A percentile compares a stretch with the other conserved stretches of the same genome.
phyloP scores from a whole-genome alignment of 2,329 filamentous ascomycete genomes.

The Pestalotiopsis sp. region DNA sequence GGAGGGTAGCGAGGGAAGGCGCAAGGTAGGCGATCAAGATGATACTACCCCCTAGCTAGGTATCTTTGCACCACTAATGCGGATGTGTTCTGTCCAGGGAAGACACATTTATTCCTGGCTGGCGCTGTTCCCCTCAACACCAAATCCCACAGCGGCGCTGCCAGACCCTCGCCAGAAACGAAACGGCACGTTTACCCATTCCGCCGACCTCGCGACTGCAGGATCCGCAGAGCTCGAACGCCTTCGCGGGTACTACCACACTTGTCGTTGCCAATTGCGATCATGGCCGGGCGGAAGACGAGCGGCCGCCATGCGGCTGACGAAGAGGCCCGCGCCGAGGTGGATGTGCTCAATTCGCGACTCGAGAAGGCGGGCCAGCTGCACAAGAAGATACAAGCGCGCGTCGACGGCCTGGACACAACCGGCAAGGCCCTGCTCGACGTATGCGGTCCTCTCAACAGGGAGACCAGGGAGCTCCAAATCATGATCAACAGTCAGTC shows the following conservation, averaged over 20 bases:
- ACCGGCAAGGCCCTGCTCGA: conserved; percentile 91
- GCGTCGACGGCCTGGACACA: conserved; percentile 78
- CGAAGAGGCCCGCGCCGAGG: conserved; percentile 70
- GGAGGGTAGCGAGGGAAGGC: too few relatives aligned
- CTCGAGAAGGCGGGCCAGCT: conserved; percentile 91
- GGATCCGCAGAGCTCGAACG: neutral
- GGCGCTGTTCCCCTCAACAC: neutral
- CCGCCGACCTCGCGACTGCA: neutral
- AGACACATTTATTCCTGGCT: neutral
- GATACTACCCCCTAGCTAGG: neutral
- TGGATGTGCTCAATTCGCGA: conserved; percentile 70
- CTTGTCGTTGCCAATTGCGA: neutral
- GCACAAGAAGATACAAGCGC: conserved; percentile 94
- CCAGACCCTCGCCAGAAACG: neutral
- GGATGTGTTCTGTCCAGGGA: neutral
- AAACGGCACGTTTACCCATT: neutral
- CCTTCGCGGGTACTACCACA: neutral
- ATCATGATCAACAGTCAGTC: conserved; percentile 76
- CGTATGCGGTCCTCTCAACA: conserved; percentile 88
- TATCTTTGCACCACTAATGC: neutral
- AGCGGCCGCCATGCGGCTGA: conserved; percentile 56
- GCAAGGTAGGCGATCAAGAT: too few relatives aligned
- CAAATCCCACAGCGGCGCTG: neutral
- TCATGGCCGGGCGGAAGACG: conserved; percentile 55
- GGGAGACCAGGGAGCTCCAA: conserved; percentile 88